Percentiles rank a stretch among this genome's conserved stretches.
These are phyloP conservation scores for Lepidium aucheri DNA, from an alignment of 345 rosid genomes.

Conservation along the genomic window DNA sequence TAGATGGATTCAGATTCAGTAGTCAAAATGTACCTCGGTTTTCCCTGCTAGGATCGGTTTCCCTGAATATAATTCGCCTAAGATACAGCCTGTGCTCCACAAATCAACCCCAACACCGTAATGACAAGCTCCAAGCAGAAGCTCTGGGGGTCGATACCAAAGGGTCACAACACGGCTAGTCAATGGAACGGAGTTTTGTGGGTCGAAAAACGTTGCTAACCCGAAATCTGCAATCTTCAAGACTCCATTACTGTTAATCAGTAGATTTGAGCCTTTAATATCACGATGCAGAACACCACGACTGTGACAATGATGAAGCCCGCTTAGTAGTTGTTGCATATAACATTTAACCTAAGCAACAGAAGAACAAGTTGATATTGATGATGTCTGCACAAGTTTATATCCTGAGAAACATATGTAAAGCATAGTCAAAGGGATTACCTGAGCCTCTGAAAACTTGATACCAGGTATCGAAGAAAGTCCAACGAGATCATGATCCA, in stretches of 20 bases:
- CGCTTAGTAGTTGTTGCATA: constrained; percentile 89
- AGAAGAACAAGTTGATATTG: neutral
- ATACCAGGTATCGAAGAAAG: constrained; percentile 74
- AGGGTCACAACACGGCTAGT: constrained; percentile 98
- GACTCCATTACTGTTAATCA: constrained; percentile 65
- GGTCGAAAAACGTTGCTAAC: constrained; percentile 68
- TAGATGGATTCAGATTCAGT: neutral
- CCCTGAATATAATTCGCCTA: constrained; percentile 76
- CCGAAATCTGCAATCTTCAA: constrained; percentile 98
- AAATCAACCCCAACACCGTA: constrained; percentile 87
- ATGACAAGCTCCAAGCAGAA: constrained; percentile 77
- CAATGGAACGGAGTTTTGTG: constrained; percentile 43
- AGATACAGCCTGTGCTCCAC: constrained; percentile 97
- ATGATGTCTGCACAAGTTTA: neutral
- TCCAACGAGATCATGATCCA: constrained; percentile 98
- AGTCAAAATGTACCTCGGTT: constrained; percentile 61
- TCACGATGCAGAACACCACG: constrained; percentile 83
- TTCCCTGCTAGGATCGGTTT: constrained; percentile 90
- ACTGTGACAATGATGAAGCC: constrained; percentile 91
- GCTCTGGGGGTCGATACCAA: constrained; percentile 99
- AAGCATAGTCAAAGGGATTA: neutral
- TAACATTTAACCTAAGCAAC: constrained; percentile 75
- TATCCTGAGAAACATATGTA: neutral
- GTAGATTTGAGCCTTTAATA: constrained; percentile 96
- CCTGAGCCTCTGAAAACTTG: constrained; percentile 90